phyloP scores from a whole-genome alignment of 192 early-diverging fungal genomes.

The Coemansia sp. region DNA sequence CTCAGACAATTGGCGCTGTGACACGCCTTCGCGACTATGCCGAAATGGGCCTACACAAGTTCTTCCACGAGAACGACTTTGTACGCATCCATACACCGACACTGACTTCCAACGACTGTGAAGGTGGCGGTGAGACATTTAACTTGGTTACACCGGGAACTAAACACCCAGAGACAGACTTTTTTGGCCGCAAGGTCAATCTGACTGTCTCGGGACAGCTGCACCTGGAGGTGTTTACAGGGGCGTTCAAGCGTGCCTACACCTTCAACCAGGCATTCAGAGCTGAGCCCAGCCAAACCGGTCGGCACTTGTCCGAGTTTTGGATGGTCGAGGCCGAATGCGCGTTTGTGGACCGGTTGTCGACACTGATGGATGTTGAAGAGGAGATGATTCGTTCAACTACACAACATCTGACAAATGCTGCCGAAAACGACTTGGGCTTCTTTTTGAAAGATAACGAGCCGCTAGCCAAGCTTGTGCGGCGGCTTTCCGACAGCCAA shows the following conservation, averaged over 20 bases:
- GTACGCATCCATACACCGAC: slow-evolving; percentile 76
- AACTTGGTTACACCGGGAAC: slow-evolving; percentile 37
- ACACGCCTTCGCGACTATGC: slow-evolving; percentile 69
- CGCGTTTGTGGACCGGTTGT: slow-evolving; percentile 64
- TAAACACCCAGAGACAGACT: slow-evolving; percentile 17
- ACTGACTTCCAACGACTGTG: slow-evolving; percentile 82
- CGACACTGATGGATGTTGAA: slow-evolving; percentile 64
- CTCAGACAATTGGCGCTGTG: slow-evolving; percentile 70
- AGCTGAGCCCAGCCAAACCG: slow-evolving; percentile 76
- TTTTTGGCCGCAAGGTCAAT: slow-evolving; percentile 72
- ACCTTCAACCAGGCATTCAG: slow-evolving; percentile 80
- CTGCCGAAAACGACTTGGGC: slow-evolving; percentile 38
- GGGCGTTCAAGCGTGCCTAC: slow-evolving; percentile 72
- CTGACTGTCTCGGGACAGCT: slow-evolving; percentile 85
- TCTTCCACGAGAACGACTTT: slow-evolving; percentile 72
- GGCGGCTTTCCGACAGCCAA: slow-evolving; percentile 24
- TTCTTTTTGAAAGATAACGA: slow-evolving; percentile 64
- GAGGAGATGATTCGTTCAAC: slow-evolving; percentile 63
- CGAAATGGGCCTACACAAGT: slow-evolving; percentile 65
- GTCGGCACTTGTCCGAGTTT: slow-evolving; percentile 86
- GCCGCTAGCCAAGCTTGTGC: slow-evolving; percentile 28
- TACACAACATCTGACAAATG: slow-evolving; percentile 57
- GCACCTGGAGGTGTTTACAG: slow-evolving; percentile 75
- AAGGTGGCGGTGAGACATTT: slow-evolving; percentile 87
- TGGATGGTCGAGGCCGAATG: slow-evolving; percentile 94